A percentile compares a stretch with the other conserved stretches of the same genome.
These are phyloP conservation scores for Radiomyces spectabilis DNA, from an alignment of 192 early-diverging fungal genomes.

Conservation along the genomic window DNA sequence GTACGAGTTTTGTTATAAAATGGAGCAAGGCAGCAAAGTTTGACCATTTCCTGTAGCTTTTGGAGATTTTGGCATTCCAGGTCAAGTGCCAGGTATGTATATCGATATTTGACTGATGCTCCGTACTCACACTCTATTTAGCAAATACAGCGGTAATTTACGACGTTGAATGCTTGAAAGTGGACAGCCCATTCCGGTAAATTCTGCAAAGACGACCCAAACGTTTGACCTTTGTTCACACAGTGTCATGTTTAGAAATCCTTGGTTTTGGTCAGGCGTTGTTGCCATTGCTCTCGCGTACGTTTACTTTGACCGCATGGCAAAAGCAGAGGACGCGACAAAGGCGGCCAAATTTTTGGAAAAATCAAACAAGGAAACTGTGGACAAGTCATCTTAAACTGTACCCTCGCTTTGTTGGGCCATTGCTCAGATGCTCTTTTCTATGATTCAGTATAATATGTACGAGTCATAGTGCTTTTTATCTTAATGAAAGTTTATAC, in stretches of 20 bases:
- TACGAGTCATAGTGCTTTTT: too few relatives aligned
- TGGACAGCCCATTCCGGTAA: constrained; percentile 8
- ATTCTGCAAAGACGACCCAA: not conserved
- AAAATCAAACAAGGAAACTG: too few relatives aligned
- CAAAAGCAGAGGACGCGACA: not conserved
- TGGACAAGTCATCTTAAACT: too few relatives aligned
- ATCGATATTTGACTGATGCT: not conserved
- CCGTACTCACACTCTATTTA: not conserved
- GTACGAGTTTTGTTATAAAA: constrained; percentile 4
- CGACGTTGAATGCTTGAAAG: constrained; percentile 8
- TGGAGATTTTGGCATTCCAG: constrained; percentile 12
- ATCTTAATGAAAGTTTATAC: too few relatives aligned
- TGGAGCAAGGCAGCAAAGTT: not conserved
- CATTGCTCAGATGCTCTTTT: too few relatives aligned
- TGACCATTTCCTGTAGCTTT: not conserved
- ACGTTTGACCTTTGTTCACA: not conserved
- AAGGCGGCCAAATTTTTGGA: constrained; percentile 14
- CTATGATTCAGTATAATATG: too few relatives aligned
- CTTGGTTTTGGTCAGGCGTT: constrained; percentile 11
- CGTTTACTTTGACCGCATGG: not conserved
- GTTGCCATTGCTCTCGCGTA: not conserved
- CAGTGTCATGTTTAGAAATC: constrained; percentile 11
- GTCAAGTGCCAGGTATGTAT: not conserved
- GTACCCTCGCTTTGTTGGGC: too few relatives aligned
- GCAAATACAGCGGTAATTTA: constrained; percentile 8